These are phyloP conservation scores for Hura crepitans DNA, from an alignment of 441 rosid species.

Conservation along the genomic window DNA sequence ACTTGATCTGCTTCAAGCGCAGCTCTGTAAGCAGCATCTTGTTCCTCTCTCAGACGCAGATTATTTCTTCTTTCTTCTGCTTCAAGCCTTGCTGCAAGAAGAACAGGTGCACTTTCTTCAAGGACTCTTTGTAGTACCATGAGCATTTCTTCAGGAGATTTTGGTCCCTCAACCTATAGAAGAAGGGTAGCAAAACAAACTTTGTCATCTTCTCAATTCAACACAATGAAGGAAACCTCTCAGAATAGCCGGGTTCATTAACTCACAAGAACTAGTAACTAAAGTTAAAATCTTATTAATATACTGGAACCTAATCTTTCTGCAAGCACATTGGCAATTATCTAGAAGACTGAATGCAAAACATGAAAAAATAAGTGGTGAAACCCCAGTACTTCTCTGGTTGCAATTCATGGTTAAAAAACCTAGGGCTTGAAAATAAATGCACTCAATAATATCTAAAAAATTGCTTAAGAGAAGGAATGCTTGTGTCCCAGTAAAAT, in stretches of 20 bases:
- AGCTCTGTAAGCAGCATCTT: slow-evolving; percentile 91
- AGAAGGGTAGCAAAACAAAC: slow-evolving; percentile 21
- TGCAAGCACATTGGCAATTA: too few relatives aligned
- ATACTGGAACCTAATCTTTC: neutral
- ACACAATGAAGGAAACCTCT: neutral
- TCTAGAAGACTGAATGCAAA: too few relatives aligned
- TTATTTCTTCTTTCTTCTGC: slow-evolving; percentile 89
- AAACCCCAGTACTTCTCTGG: neutral
- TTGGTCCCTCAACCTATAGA: slow-evolving; percentile 85
- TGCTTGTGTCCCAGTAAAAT: neutral
- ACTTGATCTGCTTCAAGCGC: slow-evolving; percentile 99
- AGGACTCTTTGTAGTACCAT: slow-evolving; percentile 66
- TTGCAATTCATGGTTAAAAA: neutral
- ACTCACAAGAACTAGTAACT: neutral
- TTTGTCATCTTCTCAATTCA: slow-evolving; percentile 6
- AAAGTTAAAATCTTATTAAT: neutral
- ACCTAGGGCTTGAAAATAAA: neutral
- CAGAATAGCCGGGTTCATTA: neutral
- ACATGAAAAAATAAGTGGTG: too few relatives aligned
- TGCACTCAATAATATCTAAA: neutral
- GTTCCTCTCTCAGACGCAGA: slow-evolving; percentile 86
- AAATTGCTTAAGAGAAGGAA: neutral
- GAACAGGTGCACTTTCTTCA: slow-evolving; percentile 88
- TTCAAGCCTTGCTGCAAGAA: slow-evolving; percentile 78
- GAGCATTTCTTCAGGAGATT: slow-evolving; percentile 76